Percentiles rank a stretch among this genome's conserved stretches.
phyloP scores from a whole-genome alignment of 331 rosid species.

The Telfairia occidentalis region DNA sequence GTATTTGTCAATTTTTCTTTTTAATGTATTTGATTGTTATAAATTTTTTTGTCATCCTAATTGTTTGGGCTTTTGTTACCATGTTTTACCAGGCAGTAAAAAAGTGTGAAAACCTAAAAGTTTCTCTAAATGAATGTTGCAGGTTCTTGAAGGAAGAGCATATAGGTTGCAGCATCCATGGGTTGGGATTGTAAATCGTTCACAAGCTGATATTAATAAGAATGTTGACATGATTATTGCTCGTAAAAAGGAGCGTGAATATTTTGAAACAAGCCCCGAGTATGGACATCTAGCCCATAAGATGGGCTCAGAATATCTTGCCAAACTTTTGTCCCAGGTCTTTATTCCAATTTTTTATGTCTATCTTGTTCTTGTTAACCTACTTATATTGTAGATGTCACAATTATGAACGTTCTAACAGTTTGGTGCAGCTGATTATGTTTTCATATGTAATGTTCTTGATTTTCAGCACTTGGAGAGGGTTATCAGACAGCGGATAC shows the following conservation, averaged over 20 bases:
- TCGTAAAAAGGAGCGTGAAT: constrained; percentile 86
- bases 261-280: constrained; percentile 94
- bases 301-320: constrained; percentile 99
- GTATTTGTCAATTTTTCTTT: constrained; percentile 12
- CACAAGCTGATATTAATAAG: constrained; percentile 95
- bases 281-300: constrained; percentile 95
- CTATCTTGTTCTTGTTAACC: background rate
- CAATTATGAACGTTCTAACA: background rate
- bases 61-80: background rate
- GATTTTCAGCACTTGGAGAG: constrained; percentile 75
- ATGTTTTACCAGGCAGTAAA: constrained; percentile 9
- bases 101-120: constrained; percentile 11
- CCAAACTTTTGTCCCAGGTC: constrained; percentile 93
- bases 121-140: constrained; percentile 26
- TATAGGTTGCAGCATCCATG: constrained; percentile 98
- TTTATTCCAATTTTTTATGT: constrained; percentile 8
- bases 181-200: constrained; percentile 99
- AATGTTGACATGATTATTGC: constrained; percentile 92
- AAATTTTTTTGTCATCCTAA: background rate
- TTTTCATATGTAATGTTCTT: constrained; percentile 12
- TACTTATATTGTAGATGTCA: background rate
- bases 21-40: background rate
- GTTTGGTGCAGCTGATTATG: background rate
- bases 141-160: constrained; percentile 94
- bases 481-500: constrained; percentile 97